Evolutionary conservation across 2,329 filamentous ascomycete genomes (phyloP).

Genomic region (Cucurbitaria berberidis): DNA sequence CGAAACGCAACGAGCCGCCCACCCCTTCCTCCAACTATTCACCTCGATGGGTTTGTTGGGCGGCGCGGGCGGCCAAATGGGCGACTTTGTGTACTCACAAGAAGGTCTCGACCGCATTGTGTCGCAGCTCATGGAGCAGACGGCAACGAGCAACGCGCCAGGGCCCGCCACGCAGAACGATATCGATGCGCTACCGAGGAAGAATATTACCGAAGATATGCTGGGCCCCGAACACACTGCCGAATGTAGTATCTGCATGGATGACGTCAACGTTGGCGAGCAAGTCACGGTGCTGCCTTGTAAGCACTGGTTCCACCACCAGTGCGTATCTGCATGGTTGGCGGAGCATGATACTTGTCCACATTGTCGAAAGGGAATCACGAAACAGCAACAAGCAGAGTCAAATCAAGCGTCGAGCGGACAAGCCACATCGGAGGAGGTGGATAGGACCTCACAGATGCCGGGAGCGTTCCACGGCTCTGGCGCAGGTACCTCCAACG

Average conservation of each 20-base stretch:
- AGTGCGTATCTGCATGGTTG: slow-evolving; percentile 83
- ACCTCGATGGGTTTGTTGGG: slow-evolving; percentile 38
- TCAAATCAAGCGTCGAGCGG: slow-evolving; percentile 13
- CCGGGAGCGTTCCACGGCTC: slow-evolving; percentile 36
- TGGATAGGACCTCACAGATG: slow-evolving; percentile 27
- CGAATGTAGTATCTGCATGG: slow-evolving; percentile 96
- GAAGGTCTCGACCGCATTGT: slow-evolving; percentile 90
- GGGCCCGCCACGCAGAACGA: slow-evolving; percentile 79
- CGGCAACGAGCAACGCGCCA: slow-evolving; percentile 76
- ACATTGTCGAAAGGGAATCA: slow-evolving; percentile 69
- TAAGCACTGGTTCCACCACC: slow-evolving; percentile 90
- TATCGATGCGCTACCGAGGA: slow-evolving; percentile 75
- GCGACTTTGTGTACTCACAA: slow-evolving; percentile 88
- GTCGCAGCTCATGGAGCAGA: slow-evolving; percentile 84
- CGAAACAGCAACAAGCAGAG: slow-evolving; percentile 40
- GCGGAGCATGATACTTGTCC: slow-evolving; percentile 92
- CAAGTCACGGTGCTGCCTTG: slow-evolving; percentile 82
- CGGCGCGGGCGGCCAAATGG: slow-evolving; percentile 54
- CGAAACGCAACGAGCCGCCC: slow-evolving; percentile 9
- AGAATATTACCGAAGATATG: slow-evolving; percentile 72
- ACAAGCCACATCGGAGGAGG: slow-evolving; percentile 9
- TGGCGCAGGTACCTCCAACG: slow-evolving; percentile 24
- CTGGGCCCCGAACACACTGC: slow-evolving; percentile 69
- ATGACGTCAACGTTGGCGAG: slow-evolving; percentile 74
- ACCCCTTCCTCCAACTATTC: slow-evolving; percentile 56